Conservation (phyloP, 2,329 filamentous ascomycete genomes). For the Cryphonectria parasitica region DNA sequence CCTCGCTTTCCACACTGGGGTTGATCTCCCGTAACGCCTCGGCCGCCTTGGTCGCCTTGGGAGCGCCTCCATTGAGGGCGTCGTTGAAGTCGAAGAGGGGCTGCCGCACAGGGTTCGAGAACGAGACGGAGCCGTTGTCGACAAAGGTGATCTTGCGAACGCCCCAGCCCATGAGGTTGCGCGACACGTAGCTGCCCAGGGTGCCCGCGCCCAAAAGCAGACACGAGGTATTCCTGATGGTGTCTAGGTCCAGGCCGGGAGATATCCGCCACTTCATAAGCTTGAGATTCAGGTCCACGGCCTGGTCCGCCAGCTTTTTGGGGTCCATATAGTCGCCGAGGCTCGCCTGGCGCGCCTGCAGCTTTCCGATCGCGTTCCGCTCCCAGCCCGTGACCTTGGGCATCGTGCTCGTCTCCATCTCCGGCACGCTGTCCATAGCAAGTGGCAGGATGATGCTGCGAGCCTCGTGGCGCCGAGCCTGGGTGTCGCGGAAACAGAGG, state of each 20-base stretch:
- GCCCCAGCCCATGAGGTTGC: conserved; percentile 93
- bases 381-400: conserved; percentile 98
- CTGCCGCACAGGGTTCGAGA: conserved; percentile 94
- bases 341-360: conserved; percentile 78
- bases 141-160: conserved; percentile 94
- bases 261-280: conserved; percentile 99
- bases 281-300: conserved; percentile 94
- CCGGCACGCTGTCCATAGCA: conserved; percentile 54
- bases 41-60: conserved; percentile 82
- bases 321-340: conserved; percentile 95
- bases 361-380: conserved; percentile 75
- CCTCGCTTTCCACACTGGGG: conserved; percentile 81
- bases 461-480: conserved; percentile 75
- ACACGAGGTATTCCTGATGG: conserved; percentile 87
- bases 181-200: conserved; percentile 88
- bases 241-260: conserved; percentile 82
- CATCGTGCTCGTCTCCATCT: conserved; percentile 57
- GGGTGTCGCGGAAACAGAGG: conserved; percentile 86
- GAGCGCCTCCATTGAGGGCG: conserved; percentile 80
- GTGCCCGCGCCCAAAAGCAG: conserved; percentile 91
- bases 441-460: conserved; percentile 79
- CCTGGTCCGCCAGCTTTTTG: conserved; percentile 82
- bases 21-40: conserved; percentile 84
- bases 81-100: conserved; percentile 90
- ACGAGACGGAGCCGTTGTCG: conserved; percentile 91